phyloP scores from a whole-genome alignment of 2,329 filamentous ascomycete species.

The Venturia oleaginea region DNA sequence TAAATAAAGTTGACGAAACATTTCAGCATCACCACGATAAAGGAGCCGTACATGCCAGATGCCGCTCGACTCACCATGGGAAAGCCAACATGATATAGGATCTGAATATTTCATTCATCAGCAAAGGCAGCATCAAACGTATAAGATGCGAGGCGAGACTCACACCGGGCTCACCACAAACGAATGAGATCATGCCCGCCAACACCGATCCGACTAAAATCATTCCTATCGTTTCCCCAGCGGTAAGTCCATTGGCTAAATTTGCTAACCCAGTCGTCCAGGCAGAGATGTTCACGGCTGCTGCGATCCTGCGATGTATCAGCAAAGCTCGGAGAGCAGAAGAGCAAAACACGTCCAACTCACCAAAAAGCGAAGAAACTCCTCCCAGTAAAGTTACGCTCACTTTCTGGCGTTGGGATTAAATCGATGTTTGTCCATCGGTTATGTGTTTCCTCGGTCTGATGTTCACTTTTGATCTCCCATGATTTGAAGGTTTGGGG shows the following conservation, averaged over 20 bases:
- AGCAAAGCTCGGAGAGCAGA: too few relatives aligned
- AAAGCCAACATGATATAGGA: conserved; percentile 20
- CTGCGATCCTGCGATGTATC: not conserved
- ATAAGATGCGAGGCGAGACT: too few relatives aligned
- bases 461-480: conserved; percentile 5
- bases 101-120: too few relatives aligned
- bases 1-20: conserved; percentile 14
- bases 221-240: conserved; percentile 18
- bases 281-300: conserved; percentile 7
- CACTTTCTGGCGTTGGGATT: conserved; percentile 16
- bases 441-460: not conserved
- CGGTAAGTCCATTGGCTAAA: conserved; percentile 19
- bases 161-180: conserved; percentile 19
- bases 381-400: conserved; percentile 17
- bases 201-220: conserved; percentile 18
- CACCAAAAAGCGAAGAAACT: conserved; percentile 17
- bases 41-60: conserved; percentile 22
- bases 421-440: conserved; percentile 20
- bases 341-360: not conserved
- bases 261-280: conserved; percentile 18
- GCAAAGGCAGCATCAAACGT: too few relatives aligned
- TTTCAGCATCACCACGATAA: conserved; percentile 12
- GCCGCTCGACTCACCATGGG: conserved; percentile 23
- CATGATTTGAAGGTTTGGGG: conserved; percentile 10
- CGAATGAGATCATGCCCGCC: conserved; percentile 16